Percentiles rank a stretch among this genome's conserved stretches.
phyloP scores from a whole-genome alignment of 2,329 filamentous ascomycete genomes.

The Phyllosticta citribraziliensis region DNA sequence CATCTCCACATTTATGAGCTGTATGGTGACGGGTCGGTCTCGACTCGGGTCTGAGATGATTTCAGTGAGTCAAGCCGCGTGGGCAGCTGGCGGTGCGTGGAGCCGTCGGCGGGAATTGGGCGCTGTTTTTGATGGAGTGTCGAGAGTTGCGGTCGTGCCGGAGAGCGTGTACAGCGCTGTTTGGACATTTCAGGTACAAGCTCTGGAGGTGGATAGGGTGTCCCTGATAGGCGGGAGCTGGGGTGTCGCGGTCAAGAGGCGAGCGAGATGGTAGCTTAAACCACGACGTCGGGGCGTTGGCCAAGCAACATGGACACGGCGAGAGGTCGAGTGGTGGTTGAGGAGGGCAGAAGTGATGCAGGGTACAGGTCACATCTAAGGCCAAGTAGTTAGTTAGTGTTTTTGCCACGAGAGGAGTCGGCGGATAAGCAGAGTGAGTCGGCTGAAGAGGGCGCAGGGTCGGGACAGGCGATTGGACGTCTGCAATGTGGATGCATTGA shows the following conservation, averaged over 20 bases:
- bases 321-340: background rate
- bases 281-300: conserved; percentile 6
- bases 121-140: background rate
- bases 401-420: background rate
- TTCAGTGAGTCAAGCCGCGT: background rate
- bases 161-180: background rate
- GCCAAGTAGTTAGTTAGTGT: background rate
- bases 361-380: background rate
- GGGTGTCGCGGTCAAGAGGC: background rate
- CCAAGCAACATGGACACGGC: conserved; percentile 4
- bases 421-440: background rate
- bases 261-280: background rate
- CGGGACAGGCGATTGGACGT: background rate
- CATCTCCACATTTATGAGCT: background rate
- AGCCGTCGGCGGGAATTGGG: background rate
- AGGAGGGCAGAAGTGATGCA: background rate
- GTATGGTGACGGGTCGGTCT: background rate
- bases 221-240: background rate
- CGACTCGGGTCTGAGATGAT: background rate
- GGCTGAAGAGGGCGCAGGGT: too few species aligned
- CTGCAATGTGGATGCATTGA: conserved; percentile 7
- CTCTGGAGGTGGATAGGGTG: background rate
- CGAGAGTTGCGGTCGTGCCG: background rate
- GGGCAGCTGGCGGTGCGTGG: background rate
- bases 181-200: background rate